Evolutionary conservation across 2,329 filamentous ascomycete species (phyloP).

Genomic region (Hymenoscyphus albidus): DNA sequence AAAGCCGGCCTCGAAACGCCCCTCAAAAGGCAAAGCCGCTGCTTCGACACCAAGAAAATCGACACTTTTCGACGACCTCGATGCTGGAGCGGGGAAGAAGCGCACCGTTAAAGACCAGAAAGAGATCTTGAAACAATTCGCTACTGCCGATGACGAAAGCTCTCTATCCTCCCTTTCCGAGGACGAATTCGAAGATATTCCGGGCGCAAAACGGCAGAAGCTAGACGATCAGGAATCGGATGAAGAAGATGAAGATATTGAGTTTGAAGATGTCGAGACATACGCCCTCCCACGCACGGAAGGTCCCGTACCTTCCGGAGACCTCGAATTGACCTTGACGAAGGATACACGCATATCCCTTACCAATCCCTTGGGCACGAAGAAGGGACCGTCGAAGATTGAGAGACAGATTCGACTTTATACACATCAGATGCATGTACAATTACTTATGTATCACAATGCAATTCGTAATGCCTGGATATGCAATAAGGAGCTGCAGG

Average conservation of each 20-base stretch:
- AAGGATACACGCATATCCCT: conserved; percentile 57
- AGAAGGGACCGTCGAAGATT: conserved; percentile 81
- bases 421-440: conserved; percentile 86
- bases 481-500: conserved; percentile 71
- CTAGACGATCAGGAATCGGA: conserved; percentile 36
- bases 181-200: conserved; percentile 53
- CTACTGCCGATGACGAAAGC: conserved; percentile 41
- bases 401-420: conserved; percentile 73
- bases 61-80: conserved; percentile 59
- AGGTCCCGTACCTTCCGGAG: conserved; percentile 53
- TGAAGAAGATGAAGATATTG: conserved; percentile 54
- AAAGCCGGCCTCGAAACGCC: conserved; percentile 26
- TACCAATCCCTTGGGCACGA: conserved; percentile 58
- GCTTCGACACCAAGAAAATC: conserved; percentile 44
- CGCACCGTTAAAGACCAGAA: conserved; percentile 43
- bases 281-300: conserved; percentile 32
- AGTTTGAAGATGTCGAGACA: conserved; percentile 58
- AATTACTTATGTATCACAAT: conserved; percentile 86
- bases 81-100: conserved; percentile 38
- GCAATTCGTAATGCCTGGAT: conserved; percentile 79
- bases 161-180: conserved; percentile 40
- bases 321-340: conserved; percentile 69
- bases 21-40: conserved; percentile 20
- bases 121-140: conserved; percentile 43
- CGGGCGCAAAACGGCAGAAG: conserved; percentile 42